Evolutionary conservation across 176 grass and related monocot species (phyloP).

Genomic region (Eleusine coracana): DNA sequence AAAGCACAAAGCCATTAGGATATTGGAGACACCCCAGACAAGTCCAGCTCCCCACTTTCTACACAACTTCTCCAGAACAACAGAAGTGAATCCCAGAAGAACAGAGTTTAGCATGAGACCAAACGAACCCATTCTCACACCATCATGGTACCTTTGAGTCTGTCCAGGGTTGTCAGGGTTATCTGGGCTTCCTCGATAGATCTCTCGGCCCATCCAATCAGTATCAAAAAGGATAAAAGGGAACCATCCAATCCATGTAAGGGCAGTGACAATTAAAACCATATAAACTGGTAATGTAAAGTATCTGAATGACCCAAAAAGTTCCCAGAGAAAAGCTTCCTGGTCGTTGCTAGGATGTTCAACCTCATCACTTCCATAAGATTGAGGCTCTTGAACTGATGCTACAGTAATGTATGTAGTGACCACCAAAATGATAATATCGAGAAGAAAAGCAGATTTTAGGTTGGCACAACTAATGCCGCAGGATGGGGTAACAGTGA

Average conservation of each 20-base stretch:
- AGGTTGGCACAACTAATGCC: conserved; percentile 84
- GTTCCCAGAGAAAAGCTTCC: conserved; percentile 92
- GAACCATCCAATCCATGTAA: conserved; percentile 95
- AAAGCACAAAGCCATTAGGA: conserved; percentile 91
- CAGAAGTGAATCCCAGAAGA: conserved; percentile 78
- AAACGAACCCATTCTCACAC: conserved; percentile 87
- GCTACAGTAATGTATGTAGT: conserved; percentile 73
- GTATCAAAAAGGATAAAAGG: conserved; percentile 94
- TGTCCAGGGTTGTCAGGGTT: conserved; percentile 54
- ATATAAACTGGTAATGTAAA: conserved; percentile 81
- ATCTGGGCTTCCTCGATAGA: conserved; percentile 74
- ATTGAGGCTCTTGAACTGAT: conserved; percentile 60
- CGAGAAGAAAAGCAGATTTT: conserved; percentile 87
- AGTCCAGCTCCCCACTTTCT: conserved; percentile 91
- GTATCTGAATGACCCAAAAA: conserved; percentile 88
- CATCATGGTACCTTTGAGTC: conserved; percentile 64
- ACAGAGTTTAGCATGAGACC: conserved; percentile 93
- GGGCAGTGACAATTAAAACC: conserved; percentile 86
- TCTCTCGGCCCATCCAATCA: conserved; percentile 96
- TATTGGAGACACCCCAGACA: conserved; percentile 93
- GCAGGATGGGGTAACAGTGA: conserved; percentile 76
- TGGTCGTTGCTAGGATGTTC: conserved; percentile 43
- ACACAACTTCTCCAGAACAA: conserved; percentile 78
- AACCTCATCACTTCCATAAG: conserved; percentile 44
- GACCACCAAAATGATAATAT: conserved; percentile 63